Evolutionary conservation across 495 filamentous ascomycete genomes (phyloP).

Genomic region (Penicillium bialowiezense): DNA sequence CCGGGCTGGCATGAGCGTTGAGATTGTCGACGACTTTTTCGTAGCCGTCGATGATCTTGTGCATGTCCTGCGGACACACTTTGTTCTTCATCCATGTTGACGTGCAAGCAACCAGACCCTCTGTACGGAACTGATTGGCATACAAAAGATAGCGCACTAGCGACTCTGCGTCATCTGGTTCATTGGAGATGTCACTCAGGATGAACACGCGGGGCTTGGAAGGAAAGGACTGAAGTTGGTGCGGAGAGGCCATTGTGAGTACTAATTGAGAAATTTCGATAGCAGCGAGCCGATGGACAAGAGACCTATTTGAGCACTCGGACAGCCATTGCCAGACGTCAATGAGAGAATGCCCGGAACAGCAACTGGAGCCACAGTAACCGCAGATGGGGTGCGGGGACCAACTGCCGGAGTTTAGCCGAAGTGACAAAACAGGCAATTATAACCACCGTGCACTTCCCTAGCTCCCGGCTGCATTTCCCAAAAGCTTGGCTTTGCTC

Average conservation of each 20-base stretch:
- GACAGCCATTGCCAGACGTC: not conserved
- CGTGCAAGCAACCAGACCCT: slow-evolving; percentile 38
- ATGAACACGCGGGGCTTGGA: slow-evolving; percentile 39
- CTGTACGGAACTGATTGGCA: slow-evolving; percentile 40
- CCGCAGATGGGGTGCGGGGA: not conserved
- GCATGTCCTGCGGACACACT: slow-evolving; percentile 36
- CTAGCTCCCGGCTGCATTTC: not conserved
- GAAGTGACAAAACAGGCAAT: not conserved
- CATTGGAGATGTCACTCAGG: slow-evolving; percentile 44
- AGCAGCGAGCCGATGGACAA: too few species aligned
- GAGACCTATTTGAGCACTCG: not conserved
- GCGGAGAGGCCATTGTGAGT: not conserved
- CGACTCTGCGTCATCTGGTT: slow-evolving; percentile 44
- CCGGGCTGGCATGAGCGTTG: slow-evolving; percentile 35
- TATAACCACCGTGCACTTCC: not conserved
- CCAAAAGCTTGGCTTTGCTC: not conserved
- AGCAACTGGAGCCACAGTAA: not conserved
- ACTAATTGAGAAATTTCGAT: too few species aligned
- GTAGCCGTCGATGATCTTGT: slow-evolving; percentile 40
- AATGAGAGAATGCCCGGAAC: not conserved
- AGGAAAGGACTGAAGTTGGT: slow-evolving; percentile 6
- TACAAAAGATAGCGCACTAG: slow-evolving; percentile 42
- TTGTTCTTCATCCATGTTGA: slow-evolving; percentile 38
- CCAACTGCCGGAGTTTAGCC: not conserved
- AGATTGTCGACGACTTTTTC: slow-evolving; percentile 37